Evolutionary conservation across 768 basidiomycete genomes (phyloP).

Genomic region (Russula abietina): DNA sequence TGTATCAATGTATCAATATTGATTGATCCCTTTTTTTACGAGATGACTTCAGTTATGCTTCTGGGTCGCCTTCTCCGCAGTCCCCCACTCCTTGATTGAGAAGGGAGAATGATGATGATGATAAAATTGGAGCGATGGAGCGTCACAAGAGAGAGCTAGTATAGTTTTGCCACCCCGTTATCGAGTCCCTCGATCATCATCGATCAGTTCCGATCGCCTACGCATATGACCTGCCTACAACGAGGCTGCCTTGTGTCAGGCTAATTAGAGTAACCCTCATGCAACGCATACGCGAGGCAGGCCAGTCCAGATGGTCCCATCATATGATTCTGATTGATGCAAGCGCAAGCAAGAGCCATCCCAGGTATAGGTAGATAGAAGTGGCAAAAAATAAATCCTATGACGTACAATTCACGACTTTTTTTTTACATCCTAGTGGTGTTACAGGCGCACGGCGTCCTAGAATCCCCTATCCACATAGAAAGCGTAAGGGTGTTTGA

Average conservation of each 20-base stretch:
- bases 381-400: not conserved
- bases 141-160: not conserved
- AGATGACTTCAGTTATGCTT: no score
- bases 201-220: constrained; percentile 11
- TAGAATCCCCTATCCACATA: constrained; percentile 8
- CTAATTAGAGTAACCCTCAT: constrained; percentile 2
- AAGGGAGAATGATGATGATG: no score
- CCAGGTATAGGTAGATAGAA: constrained; percentile 3
- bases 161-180: constrained; percentile 6
- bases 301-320: not conserved
- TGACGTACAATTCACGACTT: constrained; percentile 17
- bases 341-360: constrained; percentile 2
- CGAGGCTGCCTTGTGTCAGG: constrained; percentile 8
- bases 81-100: no score
- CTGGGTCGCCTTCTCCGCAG: no score
- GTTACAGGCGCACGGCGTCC: constrained; percentile 10
- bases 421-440: constrained; percentile 16
- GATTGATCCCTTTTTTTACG: no score
- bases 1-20: no score
- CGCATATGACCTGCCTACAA: constrained; percentile 13
- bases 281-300: constrained; percentile 6
- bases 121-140: no score
- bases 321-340: not conserved
- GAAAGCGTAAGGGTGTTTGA: not conserved
- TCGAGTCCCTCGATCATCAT: constrained; percentile 2